Evolutionary conservation across 495 filamentous ascomycete genomes (phyloP), one percentile per base, ranked within the genome.

Genomic region (Xylaria sp.): DNA sequence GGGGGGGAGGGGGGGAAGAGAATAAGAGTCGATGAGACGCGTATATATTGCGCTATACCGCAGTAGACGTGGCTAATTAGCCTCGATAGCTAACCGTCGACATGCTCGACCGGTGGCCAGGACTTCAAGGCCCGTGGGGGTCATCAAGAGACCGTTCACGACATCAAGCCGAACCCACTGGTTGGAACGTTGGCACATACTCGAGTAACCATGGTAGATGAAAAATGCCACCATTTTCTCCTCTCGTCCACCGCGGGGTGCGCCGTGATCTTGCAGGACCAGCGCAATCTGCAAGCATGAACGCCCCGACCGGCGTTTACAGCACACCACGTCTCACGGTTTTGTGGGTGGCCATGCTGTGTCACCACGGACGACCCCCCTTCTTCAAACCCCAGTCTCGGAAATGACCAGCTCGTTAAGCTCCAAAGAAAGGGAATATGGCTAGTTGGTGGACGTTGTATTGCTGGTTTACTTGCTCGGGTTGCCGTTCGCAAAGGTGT

Each of bases 331-430:
- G 58, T 40, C 67, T 69, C 57, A 61, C 41, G 29, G 67, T 44
- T 37, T 33, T 9, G 68, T 46, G 37, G 48, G 48, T 70, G 46
- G 53, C 46, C 46, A 70, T 41, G 61, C 46, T 31, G 53, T 57
- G 52, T 66, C 52, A 71, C 58, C 69, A 59, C 17, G 29, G 29
- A n/a, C n/a, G n/a, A n/a, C n/a, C n/a, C n/a, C 41, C 44, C 58
- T 33, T 41, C 50, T 29, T 59, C 31, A 43, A 59, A n/a, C 40
- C 37, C 21, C 9, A 29, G 37, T 29, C 41, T 65, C 35, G 41
- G 29, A 71, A 37, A 35, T 63, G 61, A n/a, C 41, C 61, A 21
- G 65, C 65, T 67, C 50, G n/a, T 44, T 17, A n/a, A 24, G 11
- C 35, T 43, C 21, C n/a, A 19, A 9, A 24, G n/a, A 17, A 21